Evolutionary conservation across 2,329 filamentous ascomycete species (phyloP).

Genomic region (Aschersonia sp.): DNA sequence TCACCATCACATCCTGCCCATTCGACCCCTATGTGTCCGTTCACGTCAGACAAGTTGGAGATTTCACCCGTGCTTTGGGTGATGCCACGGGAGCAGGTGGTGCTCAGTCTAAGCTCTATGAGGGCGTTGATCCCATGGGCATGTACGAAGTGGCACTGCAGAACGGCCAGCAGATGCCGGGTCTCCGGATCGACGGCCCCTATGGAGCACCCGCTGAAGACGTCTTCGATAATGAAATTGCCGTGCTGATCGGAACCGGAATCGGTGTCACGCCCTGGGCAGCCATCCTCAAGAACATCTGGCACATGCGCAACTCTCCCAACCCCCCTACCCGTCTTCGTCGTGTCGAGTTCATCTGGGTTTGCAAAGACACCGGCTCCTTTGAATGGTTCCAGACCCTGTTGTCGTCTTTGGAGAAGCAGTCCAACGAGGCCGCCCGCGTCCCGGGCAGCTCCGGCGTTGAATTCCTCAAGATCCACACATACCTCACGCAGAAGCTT

Average conservation of each 20-base stretch:
- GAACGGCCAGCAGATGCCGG: constrained; percentile 85
- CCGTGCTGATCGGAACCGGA: constrained; percentile 71
- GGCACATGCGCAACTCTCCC: constrained; percentile 81
- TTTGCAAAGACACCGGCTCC: constrained; percentile 86
- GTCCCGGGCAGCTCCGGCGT: constrained; percentile 51
- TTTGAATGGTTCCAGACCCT: constrained; percentile 99
- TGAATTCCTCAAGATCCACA: constrained; percentile 95
- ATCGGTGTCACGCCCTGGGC: constrained; percentile 84
- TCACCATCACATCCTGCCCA: constrained; percentile 96
- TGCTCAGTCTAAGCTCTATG: constrained; percentile 79
- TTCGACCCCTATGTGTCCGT: constrained; percentile 90
- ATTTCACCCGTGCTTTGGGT: constrained; percentile 89
- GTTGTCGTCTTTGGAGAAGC: constrained; percentile 76
- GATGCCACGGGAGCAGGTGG: constrained; percentile 85
- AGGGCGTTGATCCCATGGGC: constrained; percentile 78
- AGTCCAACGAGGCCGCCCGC: constrained; percentile 57
- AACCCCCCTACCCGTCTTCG: constrained; percentile 81
- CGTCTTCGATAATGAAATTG: constrained; percentile 86
- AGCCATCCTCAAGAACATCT: constrained; percentile 89
- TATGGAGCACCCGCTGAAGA: constrained; percentile 96
- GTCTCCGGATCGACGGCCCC: constrained; percentile 79
- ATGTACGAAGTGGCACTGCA: constrained; percentile 97
- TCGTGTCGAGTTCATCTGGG: constrained; percentile 97
- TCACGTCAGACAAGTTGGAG: constrained; percentile 90
- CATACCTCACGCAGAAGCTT: constrained; percentile 86